Base-by-base conservation (phyloP, 1,284 basidiomycete species). In the Blastosporella zonata region DNA sequence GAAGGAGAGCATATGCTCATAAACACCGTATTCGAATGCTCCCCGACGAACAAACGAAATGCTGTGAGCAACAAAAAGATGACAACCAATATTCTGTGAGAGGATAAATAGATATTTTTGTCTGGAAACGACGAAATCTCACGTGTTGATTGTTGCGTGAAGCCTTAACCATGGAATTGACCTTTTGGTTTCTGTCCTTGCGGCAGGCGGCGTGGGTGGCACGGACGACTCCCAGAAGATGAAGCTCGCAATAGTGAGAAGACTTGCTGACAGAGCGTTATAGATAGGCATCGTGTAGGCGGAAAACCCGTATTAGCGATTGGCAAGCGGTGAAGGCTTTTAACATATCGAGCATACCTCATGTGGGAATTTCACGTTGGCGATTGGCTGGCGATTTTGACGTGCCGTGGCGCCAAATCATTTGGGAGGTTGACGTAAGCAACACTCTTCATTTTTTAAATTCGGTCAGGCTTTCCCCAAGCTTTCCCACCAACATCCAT, bases 121-220 rank as follows among this genome's bases (percentile, higher is more conserved):
- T 9, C 17, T 13, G 9, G 5, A n/a, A 18, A 12, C 10, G 13
- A 20, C 10, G 18, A 34, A 13, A 6, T 17, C 23, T 34, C 9
- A 47, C 36, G 41, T n/a, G n/a, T 21, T 34, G 4, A 8, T 7
- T 21, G 43, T 42, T n/a, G 29, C 46, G 17, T 42, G 39, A 12
- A 47, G 10, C 9, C 46, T 40, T 1, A 41, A 6, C 46, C 46
- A 42, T 27, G 46, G 46, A n/a, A 48, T 17, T 9, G 15, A 40
- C 18, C 33, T 34, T 18, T 48, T 43, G 3, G 46, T 48, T 15
- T 48, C 46, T 13, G 31, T 23, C 13, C 18, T 13, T 1, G 22
- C 13, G 6, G 46, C 46, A 8, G 46, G 46, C 4, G 46, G 40
- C 2, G 40, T 48, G n/a, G 39, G 46, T 29, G 46, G 46, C 7